phyloP scores from a whole-genome alignment of 805 yeast species.

The Hanseniaspora lachancei region DNA sequence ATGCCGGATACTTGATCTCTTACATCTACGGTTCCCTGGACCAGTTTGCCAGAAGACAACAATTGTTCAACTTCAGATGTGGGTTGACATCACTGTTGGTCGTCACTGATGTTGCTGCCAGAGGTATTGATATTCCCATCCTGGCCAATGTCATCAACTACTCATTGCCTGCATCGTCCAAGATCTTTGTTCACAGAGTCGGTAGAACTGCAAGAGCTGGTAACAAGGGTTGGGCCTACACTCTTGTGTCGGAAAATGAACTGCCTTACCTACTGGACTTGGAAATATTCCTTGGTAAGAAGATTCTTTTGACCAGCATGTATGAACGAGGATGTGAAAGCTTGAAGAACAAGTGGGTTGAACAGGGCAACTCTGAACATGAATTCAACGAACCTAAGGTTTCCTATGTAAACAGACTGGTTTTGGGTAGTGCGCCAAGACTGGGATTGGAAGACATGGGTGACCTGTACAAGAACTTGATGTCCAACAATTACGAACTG shows the following conservation, averaged over 20 bases:
- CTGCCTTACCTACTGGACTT: constrained; percentile 81
- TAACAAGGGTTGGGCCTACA: constrained; percentile 92
- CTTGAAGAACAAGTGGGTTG: constrained; percentile 35
- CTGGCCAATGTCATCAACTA: constrained; percentile 89
- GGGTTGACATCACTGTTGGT: constrained; percentile 80
- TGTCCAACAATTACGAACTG: constrained; percentile 57
- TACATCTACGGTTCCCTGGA: constrained; percentile 90
- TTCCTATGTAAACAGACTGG: constrained; percentile 61
- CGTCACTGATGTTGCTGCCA: constrained; percentile 95
- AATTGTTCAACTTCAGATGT: constrained; percentile 66
- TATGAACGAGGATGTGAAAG: constrained; percentile 48
- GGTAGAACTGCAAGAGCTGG: constrained; percentile 99
- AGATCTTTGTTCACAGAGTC: constrained; percentile 90
- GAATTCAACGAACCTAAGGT: constrained; percentile 40
- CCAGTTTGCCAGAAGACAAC: constrained; percentile 86
- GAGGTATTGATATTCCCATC: constrained; percentile 97
- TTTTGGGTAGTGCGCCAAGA: constrained; percentile 75
- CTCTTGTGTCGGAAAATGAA: constrained; percentile 73
- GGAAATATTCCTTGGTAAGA: constrained; percentile 78
- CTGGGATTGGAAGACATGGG: constrained; percentile 51
- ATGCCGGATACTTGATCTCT: constrained; percentile 75
- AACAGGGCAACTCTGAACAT: constrained; percentile 29
- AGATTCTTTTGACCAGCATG: constrained; percentile 58
- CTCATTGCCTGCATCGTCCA: constrained; percentile 81
- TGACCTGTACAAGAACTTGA: constrained; percentile 54